Evolutionary conservation across 2,329 filamentous ascomycete species (phyloP).

Genomic region (Arthrocladium fulminans): DNA sequence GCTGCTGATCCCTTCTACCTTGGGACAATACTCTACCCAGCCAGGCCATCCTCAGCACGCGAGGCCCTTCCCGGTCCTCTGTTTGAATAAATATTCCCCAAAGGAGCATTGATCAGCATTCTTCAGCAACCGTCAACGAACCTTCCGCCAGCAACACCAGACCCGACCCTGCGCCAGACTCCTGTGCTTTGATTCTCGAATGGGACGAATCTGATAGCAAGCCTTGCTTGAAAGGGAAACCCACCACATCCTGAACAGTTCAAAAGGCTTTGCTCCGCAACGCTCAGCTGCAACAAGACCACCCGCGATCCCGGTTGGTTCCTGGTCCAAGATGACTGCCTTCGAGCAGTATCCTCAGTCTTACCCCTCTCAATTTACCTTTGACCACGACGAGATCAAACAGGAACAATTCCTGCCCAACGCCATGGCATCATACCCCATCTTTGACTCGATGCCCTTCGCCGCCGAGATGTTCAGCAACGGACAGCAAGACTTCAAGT

Average conservation of each 20-base stretch:
- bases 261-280: neutral
- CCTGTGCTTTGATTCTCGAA: slow-evolving; percentile 11
- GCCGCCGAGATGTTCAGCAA: slow-evolving; percentile 2
- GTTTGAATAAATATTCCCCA: slow-evolving; percentile 1
- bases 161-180: slow-evolving; percentile 11
- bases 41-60: neutral
- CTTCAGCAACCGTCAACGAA: slow-evolving; percentile 21
- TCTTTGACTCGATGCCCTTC: slow-evolving; percentile 14
- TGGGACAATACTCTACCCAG: neutral
- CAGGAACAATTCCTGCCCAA: slow-evolving; percentile 18
- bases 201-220: slow-evolving; percentile 9
- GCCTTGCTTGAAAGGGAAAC: slow-evolving; percentile 10
- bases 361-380: slow-evolving; percentile 10
- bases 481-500: slow-evolving; percentile 1
- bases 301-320: neutral
- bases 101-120: slow-evolving; percentile 19
- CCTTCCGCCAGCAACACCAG: slow-evolving; percentile 7
- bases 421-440: slow-evolving; percentile 17
- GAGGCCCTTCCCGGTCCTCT: neutral
- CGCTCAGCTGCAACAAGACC: neutral
- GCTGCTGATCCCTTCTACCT: slow-evolving; percentile 5
- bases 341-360: slow-evolving; percentile 19
- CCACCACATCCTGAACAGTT: slow-evolving; percentile 1
- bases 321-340: slow-evolving; percentile 18
- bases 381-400: slow-evolving; percentile 13